Evolutionary conservation across 371 early-diverging fungal species (phyloP).

Genomic region (Mortierella sp.): DNA sequence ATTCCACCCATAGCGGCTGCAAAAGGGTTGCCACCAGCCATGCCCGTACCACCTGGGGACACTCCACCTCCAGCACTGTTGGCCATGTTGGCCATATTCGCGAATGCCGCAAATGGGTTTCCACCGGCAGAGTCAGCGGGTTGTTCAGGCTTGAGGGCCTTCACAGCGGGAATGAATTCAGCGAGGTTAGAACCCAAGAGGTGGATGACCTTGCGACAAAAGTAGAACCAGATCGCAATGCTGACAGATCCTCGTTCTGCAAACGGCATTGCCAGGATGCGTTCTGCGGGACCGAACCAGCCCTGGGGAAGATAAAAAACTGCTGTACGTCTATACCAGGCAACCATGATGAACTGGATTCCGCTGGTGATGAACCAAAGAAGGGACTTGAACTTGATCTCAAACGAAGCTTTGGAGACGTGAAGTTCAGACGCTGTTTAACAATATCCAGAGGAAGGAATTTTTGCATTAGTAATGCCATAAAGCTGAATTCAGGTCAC

Average conservation of each 20-base stretch:
- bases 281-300: conserved; percentile 87
- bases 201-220: conserved; percentile 69
- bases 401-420: conserved; percentile 77
- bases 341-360: conserved; percentile 72
- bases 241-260: conserved; percentile 84
- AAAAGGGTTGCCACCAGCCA: conserved; percentile 41
- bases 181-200: conserved; percentile 54
- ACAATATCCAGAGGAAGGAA: too few relatives aligned
- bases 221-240: conserved; percentile 77
- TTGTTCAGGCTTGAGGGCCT: conserved; percentile 30
- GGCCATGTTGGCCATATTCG: conserved; percentile 53
- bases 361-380: conserved; percentile 80
- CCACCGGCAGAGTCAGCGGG: conserved; percentile 14
- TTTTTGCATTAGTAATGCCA: too few relatives aligned
- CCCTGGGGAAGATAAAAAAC: conserved; percentile 86
- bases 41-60: conserved; percentile 35
- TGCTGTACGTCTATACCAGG: conserved; percentile 76
- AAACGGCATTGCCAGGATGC: conserved; percentile 79
- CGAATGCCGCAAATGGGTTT: conserved; percentile 42
- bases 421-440: conserved; percentile 76
- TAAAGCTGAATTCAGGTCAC: too few relatives aligned
- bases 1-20: conserved; percentile 29
- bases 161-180: conserved; percentile 40
- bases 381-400: conserved; percentile 78
- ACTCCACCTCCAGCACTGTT: conserved; percentile 20